Base-by-base conservation (phyloP, 441 rosid species). In the Aquilaria agallochum region DNA sequence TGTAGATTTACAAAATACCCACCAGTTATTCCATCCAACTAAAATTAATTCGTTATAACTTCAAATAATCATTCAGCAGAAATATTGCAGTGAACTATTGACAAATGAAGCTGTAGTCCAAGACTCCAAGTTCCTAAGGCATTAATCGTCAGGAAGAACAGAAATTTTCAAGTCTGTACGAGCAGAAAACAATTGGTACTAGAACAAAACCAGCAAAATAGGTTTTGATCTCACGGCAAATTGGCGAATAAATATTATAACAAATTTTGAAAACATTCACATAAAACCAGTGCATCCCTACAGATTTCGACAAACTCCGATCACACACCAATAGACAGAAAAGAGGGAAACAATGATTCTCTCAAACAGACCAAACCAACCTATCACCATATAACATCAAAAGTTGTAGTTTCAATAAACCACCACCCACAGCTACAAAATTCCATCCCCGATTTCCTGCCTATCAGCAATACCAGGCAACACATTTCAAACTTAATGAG, bases 351-450 rank as follows among this genome's bases (percentile, higher is more conserved):
- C 61, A 70, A 65, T 62, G 71, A 66, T 62, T 65, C 56, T 62
- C 63, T 20, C 36, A 66, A 53, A 69, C 31, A 36, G 27, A 20
- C 27, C 27, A 20, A 20, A 20, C 27, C 58, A 65, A 64, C 58
- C 14, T 54, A 68, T 53, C 82, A 71, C 73, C 69, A 68, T 62
- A 67, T 68, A 50, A 57, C 65, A 72, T 13, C 9, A 59, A 56
- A 58, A 40, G 48, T 30, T 36, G 42, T 3, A 36, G 34, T 30
- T 56, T 65, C 58, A 72, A 58, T 64, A 56, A 76, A 74, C 53
- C 55, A 68, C 76, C 75, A 68, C 55, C 68, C 81, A 75, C 78
- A 77, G 76, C 80, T 76, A 77, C 73, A 63, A 50, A 46, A 15
- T 62, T 62, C 69, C 59, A 56, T 27, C 59, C 33, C 53, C 33